A percentile compares a stretch with the other conserved stretches of the same genome.
These are phyloP conservation scores for Corymbia citriodora DNA, from an alignment of 441 rosid species.

Conservation along the genomic window DNA sequence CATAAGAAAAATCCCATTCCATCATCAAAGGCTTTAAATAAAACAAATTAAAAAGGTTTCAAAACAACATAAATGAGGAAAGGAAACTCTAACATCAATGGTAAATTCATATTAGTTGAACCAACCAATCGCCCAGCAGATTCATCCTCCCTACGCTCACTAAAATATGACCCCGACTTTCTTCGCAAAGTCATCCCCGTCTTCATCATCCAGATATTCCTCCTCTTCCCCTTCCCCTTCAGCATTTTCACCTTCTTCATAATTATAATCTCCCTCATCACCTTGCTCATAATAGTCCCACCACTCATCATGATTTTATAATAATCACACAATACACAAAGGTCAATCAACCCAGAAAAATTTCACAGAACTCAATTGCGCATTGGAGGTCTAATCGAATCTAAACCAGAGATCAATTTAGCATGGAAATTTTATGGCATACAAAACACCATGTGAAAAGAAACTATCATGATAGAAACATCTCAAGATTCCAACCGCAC, in stretches of 20 bases:
- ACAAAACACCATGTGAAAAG: too few relatives aligned
- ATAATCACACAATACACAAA: too few relatives aligned
- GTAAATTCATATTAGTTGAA: background rate
- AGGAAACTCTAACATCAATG: background rate
- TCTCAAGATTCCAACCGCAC: too few relatives aligned
- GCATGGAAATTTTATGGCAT: too few relatives aligned
- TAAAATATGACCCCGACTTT: conserved; percentile 13
- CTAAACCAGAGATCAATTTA: too few relatives aligned
- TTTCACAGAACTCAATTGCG: too few relatives aligned
- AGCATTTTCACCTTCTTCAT: conserved; percentile 54
- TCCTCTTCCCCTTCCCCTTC: conserved; percentile 33
- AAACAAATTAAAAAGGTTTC: background rate
- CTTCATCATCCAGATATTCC: conserved; percentile 42
- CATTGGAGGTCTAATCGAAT: too few relatives aligned
- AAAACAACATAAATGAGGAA: background rate
- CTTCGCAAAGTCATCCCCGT: conserved; percentile 26
- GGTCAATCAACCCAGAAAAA: too few relatives aligned
- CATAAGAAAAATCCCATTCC: background rate
- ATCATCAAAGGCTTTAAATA: background rate
- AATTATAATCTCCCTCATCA: conserved; percentile 59
- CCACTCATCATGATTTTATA: too few relatives aligned
- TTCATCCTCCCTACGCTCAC: background rate
- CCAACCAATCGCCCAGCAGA: background rate
- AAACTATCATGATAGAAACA: too few relatives aligned
- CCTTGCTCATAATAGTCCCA: conserved; percentile 54